These are phyloP conservation scores for Calocybe indica DNA, from an alignment of 768 basidiomycete species.

Conservation along the genomic window DNA sequence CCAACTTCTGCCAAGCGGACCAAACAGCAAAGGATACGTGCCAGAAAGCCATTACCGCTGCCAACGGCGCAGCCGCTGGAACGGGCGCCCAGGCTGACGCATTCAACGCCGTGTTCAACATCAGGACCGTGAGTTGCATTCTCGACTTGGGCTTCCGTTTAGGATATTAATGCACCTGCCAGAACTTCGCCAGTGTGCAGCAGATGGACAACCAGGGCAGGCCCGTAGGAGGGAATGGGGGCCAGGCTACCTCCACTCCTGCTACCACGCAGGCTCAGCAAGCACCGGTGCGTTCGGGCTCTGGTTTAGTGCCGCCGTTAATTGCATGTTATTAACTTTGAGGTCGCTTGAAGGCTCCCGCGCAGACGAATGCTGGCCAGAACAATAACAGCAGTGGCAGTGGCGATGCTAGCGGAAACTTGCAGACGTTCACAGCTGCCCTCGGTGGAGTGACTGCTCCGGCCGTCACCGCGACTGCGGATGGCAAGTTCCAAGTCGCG, in stretches of 20 bases:
- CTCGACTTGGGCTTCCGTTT: neutral
- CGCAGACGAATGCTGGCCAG: no score
- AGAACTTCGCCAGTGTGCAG: constrained; percentile 41
- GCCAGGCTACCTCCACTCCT: constrained; percentile 4
- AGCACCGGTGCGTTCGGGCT: no score
- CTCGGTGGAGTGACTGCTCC: constrained; percentile 42
- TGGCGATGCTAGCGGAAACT: constrained; percentile 20
- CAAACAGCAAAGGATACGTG: constrained; percentile 47
- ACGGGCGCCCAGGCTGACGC: constrained; percentile 55
- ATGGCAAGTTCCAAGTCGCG: constrained; percentile 43
- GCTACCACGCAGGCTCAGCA: neutral
- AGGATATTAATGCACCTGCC: neutral
- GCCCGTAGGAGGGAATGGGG: constrained; percentile 19
- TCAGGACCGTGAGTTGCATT: constrained; percentile 32
- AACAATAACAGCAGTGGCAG: no score
- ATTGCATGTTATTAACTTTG: no score
- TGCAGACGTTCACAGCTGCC: constrained; percentile 44
- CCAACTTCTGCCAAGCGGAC: constrained; percentile 49
- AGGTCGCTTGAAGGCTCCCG: no score
- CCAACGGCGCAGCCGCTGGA: constrained; percentile 31
- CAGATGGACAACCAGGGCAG: constrained; percentile 40
- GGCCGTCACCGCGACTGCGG: constrained; percentile 30
- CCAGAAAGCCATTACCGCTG: constrained; percentile 31
- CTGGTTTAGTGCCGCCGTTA: no score
- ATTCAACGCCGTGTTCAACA: constrained; percentile 56